Evolutionary conservation across 495 filamentous ascomycete genomes (phyloP).

Genomic region (Corynascus novoguineensis): DNA sequence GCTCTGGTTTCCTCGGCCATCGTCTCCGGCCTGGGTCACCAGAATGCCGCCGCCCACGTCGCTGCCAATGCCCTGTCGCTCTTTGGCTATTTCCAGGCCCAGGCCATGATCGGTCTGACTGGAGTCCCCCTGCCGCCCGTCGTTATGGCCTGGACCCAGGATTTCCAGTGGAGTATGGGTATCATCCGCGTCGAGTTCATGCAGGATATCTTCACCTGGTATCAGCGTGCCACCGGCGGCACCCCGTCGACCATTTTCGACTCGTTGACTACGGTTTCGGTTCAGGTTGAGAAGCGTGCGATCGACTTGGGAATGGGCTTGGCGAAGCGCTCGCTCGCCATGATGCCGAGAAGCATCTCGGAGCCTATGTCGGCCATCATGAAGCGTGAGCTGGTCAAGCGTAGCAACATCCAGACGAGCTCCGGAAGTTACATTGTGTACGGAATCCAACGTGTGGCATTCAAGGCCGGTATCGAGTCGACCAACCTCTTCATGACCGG

Average conservation of each 20-base stretch:
- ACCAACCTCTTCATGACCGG: constrained; percentile 96
- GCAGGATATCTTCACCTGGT: constrained; percentile 90
- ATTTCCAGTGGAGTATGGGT: constrained; percentile 99
- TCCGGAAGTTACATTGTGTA: constrained; percentile 63
- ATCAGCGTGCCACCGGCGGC: constrained; percentile 89
- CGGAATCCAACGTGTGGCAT: constrained; percentile 88
- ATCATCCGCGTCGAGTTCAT: constrained; percentile 85
- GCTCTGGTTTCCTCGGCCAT: constrained; percentile 79
- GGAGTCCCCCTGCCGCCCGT: constrained; percentile 79
- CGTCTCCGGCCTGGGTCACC: constrained; percentile 78
- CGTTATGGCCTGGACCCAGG: constrained; percentile 92
- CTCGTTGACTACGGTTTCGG: constrained; percentile 67
- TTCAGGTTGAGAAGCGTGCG: constrained; percentile 76
- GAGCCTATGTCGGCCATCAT: constrained; percentile 24
- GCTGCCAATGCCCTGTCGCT: constrained; percentile 90
- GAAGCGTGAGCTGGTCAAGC: constrained; percentile 36
- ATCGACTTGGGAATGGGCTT: constrained; percentile 37
- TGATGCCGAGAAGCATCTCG: constrained; percentile 49
- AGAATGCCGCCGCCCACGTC: constrained; percentile 93
- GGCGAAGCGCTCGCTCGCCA: constrained; percentile 45
- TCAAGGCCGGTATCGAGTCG: constrained; percentile 74
- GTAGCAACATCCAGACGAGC: constrained; percentile 44
- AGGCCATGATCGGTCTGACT: constrained; percentile 87
- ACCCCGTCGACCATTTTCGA: constrained; percentile 77
- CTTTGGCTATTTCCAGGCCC: constrained; percentile 95